Conservation (phyloP, 768 basidiomycete species). For the Collybia nuda region DNA sequence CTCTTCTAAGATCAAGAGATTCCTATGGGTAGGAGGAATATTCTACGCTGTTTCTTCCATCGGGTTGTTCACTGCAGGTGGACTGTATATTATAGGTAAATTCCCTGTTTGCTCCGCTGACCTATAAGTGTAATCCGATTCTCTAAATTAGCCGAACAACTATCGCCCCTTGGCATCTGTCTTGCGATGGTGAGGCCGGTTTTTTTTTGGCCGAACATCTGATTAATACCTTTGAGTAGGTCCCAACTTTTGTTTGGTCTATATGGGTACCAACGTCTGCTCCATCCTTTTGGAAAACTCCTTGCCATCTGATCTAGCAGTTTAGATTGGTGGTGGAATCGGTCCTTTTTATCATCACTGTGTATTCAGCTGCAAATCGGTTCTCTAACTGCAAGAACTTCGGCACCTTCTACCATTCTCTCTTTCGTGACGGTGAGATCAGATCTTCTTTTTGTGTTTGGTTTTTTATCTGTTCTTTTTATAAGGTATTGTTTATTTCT, state of each 20-base stretch:
- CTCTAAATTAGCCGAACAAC: not conserved
- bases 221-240: not conserved
- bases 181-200: not conserved
- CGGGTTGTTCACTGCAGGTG: constrained; percentile 1
- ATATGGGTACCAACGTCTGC: constrained; percentile 13
- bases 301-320: not conserved
- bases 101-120: not conserved
- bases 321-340: constrained; percentile 9
- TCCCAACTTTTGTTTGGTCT: constrained; percentile 8
- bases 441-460: not conserved
- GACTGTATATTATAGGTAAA: not conserved
- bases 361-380: not conserved
- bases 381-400: not conserved
- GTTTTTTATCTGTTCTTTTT: not conserved
- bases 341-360: constrained; percentile 3
- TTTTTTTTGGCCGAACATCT: not conserved
- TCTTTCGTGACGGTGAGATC: constrained; percentile 11
- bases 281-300: not conserved
- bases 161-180: not conserved
- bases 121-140: not conserved
- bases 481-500: constrained; percentile 9
- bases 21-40: constrained; percentile 6
- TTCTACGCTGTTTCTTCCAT: constrained; percentile 6
- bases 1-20: not conserved
- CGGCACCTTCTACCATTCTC: constrained; percentile 4